phyloP scores from a whole-genome alignment of 495 filamentous ascomycete species.

The Massariosphaeria phaeospora region DNA sequence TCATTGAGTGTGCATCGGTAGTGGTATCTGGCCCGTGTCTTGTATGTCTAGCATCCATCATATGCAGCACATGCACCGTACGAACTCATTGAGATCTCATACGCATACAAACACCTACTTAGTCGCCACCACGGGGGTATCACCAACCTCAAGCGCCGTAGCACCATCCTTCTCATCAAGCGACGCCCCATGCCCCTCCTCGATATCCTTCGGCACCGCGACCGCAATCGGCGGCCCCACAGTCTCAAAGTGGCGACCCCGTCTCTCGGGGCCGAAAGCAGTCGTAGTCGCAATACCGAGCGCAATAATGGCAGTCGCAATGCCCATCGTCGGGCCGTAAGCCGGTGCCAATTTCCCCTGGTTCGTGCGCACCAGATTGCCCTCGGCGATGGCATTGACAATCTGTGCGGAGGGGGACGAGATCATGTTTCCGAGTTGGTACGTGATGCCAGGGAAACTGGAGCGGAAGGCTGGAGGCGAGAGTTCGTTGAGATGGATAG shows the following conservation, averaged over 20 bases:
- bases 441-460: conserved; percentile 58
- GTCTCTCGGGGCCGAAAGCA: conserved; percentile 59
- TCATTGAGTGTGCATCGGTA: no score
- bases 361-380: conserved; percentile 43
- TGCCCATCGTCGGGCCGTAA: conserved; percentile 64
- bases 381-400: conserved; percentile 62
- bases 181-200: conserved; percentile 12
- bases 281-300: conserved; percentile 58
- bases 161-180: conserved; percentile 15
- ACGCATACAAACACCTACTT: no score
- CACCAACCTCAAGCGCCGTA: conserved; percentile 1
- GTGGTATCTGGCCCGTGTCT: no score
- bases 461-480: conserved; percentile 71
- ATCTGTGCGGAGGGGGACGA: conserved; percentile 69
- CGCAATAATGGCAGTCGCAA: conserved; percentile 66
- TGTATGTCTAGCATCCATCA: no score
- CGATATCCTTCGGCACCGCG: conserved; percentile 18
- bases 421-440: conserved; percentile 74
- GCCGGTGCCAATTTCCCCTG: conserved; percentile 53
- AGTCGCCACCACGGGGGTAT: no score
- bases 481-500: conserved; percentile 74
- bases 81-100: no score
- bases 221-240: conserved; percentile 44
- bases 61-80: no score
- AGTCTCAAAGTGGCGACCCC: conserved; percentile 63